These are phyloP conservation scores for Pestalotiopsis sp. DNA, from an alignment of 2,329 filamentous ascomycete genomes.

Conservation along the genomic window DNA sequence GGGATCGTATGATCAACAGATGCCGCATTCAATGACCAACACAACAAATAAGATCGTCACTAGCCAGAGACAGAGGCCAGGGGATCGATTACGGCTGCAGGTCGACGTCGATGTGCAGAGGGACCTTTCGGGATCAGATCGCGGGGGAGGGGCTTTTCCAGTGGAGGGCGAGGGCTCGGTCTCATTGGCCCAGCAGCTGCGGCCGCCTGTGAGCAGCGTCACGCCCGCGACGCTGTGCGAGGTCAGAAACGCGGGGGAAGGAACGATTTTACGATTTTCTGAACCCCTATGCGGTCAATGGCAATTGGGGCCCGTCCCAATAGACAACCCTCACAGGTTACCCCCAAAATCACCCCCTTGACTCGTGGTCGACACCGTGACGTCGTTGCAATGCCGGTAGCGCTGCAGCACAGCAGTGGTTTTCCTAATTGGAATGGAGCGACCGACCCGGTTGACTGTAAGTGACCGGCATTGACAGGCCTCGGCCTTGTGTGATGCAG, in stretches of 20 bases:
- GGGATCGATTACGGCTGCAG: background rate
- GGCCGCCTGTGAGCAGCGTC: background rate
- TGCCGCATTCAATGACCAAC: background rate
- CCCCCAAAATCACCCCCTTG: background rate
- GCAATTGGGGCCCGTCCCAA: too few species aligned
- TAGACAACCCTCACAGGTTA: background rate
- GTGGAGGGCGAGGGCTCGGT: background rate
- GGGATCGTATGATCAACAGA: background rate
- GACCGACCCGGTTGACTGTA: background rate
- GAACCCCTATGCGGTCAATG: slow-evolving; percentile 2
- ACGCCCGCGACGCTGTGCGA: background rate
- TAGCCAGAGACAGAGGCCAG: background rate
- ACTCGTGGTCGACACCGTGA: background rate
- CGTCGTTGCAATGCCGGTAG: background rate
- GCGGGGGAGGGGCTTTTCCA: slow-evolving; percentile 5
- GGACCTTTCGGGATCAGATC: background rate
- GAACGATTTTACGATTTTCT: background rate
- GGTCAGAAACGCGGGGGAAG: background rate
- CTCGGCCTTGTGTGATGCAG: background rate
- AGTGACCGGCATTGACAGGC: background rate
- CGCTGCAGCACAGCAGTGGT: background rate
- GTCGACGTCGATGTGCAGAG: slow-evolving; percentile 6
- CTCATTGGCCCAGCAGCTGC: background rate
- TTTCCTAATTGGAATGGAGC: background rate
- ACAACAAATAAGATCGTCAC: background rate